A percentile compares a stretch with the other conserved stretches of the same genome.
phyloP scores from a whole-genome alignment of 75 land plant genomes.

The Selaginella tamariscina region DNA sequence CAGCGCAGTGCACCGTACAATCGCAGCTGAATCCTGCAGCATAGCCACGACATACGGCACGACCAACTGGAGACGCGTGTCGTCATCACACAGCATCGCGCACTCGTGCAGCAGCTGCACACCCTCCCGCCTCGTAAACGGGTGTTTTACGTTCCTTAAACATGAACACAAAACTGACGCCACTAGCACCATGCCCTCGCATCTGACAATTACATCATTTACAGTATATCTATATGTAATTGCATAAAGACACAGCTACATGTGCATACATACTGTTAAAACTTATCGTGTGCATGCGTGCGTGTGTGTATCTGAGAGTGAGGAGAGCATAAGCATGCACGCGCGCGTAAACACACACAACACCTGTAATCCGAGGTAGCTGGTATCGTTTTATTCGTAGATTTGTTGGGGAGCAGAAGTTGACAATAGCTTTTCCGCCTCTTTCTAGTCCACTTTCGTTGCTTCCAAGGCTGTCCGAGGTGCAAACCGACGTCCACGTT shows the following conservation, averaged over 20 bases:
- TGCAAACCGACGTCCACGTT: too few relatives aligned
- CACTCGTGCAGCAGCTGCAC: constrained; percentile 52
- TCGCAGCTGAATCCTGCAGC: constrained; percentile 85
- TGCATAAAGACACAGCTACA: not conserved
- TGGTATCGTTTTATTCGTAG: too few relatives aligned
- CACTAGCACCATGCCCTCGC: constrained; percentile 95
- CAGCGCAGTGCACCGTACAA: constrained; percentile 96
- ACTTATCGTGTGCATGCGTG: too few relatives aligned
- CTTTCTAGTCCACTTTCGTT: too few relatives aligned
- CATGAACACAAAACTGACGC: constrained; percentile 90
- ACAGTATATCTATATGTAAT: not conserved
- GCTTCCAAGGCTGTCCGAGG: too few relatives aligned
- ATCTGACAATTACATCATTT: constrained; percentile 13
- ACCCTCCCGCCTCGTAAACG: constrained; percentile 69
- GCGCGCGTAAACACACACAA: too few relatives aligned
- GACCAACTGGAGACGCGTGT: constrained; percentile 81
- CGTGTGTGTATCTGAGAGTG: too few relatives aligned
- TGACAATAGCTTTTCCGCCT: too few relatives aligned
- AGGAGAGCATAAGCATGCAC: too few relatives aligned
- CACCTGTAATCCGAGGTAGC: too few relatives aligned
- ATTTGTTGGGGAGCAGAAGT: too few relatives aligned
- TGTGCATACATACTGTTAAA: too few relatives aligned
- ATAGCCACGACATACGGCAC: constrained; percentile 86
- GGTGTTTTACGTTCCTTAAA: constrained; percentile 78
- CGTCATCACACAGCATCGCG: constrained; percentile 76